Evolutionary conservation across 2,329 filamentous ascomycete genomes (phyloP).

Genomic region (Xylariaceae sp.): DNA sequence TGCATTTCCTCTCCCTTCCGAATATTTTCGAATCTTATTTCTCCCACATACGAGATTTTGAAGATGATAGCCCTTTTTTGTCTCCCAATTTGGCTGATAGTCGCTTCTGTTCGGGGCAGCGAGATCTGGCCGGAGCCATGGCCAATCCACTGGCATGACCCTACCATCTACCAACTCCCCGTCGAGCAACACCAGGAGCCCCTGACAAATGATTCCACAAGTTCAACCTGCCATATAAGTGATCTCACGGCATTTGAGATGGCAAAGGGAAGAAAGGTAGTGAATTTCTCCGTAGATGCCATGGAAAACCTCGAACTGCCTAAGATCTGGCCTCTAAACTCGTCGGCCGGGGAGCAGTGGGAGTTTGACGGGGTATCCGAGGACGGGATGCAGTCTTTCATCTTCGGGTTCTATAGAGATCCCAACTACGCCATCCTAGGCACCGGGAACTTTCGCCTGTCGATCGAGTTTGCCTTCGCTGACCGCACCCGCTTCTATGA

Average conservation of each 20-base stretch:
- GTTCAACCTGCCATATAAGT: conserved; percentile 14
- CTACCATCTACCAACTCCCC: conserved; percentile 3
- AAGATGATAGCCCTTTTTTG: conserved; percentile 6
- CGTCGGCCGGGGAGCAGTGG: conserved; percentile 41
- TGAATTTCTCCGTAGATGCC: background rate
- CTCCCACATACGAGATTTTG: no score
- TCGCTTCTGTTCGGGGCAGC: background rate
- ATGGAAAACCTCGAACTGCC: conserved; percentile 16
- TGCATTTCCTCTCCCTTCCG: no score
- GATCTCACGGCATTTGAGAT: conserved; percentile 23
- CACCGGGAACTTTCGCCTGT: conserved; percentile 38
- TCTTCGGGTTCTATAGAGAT: conserved; percentile 42
- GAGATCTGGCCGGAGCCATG: conserved; percentile 6
- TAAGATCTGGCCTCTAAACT: conserved; percentile 36
- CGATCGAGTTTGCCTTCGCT: conserved; percentile 33
- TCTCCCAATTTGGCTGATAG: conserved; percentile 2
- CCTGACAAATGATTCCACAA: no score
- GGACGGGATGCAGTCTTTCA: conserved; percentile 33
- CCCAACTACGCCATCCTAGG: conserved; percentile 40
- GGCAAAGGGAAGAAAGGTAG: conserved; percentile 16
- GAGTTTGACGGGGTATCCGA: conserved; percentile 40
- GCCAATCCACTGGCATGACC: conserved; percentile 6
- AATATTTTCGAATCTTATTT: no score
- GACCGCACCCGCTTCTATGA: conserved; percentile 33
- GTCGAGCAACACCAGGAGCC: background rate